Base-by-base conservation (phyloP, 768 basidiomycete genomes). In the Mycena chlorophos region DNA sequence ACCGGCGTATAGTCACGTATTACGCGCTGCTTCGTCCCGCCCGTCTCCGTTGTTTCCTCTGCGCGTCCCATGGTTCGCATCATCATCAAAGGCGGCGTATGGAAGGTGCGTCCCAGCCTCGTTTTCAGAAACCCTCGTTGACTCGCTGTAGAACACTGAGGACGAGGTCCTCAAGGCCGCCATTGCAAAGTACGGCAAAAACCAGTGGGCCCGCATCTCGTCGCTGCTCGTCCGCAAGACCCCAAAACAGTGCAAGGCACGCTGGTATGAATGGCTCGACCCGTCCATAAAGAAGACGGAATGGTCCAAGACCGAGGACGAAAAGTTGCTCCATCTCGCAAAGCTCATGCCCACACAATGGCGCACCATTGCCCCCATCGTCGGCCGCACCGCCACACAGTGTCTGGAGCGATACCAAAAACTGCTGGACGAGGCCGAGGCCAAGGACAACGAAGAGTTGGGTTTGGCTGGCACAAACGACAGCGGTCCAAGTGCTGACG, bases 281-380 rank as follows among this genome's bases (percentile, higher is more conserved):
- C 97, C 97, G 5, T 95, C 94, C 49, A 99, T 98, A 74, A 98
- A 98, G 74, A 99, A 99, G 79, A 98, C 96, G 17, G 97, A 98
- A 71, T 99, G 97, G 97, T 97, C 95, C 43, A 98, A 98, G 92
- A 93, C 90, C 17, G 97, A 99, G 73, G 97, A 99, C 73, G 97
- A 98, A 75, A 99, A 98, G 71, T 83, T 99, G 3, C 80, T 99
- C 12, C 95, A 98, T 70, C 84, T 98, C 22, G 97, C 97, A 39
- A 98, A 98, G 73, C 79, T 98, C 56, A 99, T 98, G 94, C 97
- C 97, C 0, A 98, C 97, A 0, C 97, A 99, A 78, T 99, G 97
- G 97, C 88, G 97, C 26, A 98, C 97, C 22, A 96, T 99, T 63
- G 95, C 97, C 3, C 97, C 97, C 48, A 96, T 97, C 58, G 97